Conservation (phyloP, 495 filamentous ascomycete genomes). For the Aspergillus biplanus region DNA sequence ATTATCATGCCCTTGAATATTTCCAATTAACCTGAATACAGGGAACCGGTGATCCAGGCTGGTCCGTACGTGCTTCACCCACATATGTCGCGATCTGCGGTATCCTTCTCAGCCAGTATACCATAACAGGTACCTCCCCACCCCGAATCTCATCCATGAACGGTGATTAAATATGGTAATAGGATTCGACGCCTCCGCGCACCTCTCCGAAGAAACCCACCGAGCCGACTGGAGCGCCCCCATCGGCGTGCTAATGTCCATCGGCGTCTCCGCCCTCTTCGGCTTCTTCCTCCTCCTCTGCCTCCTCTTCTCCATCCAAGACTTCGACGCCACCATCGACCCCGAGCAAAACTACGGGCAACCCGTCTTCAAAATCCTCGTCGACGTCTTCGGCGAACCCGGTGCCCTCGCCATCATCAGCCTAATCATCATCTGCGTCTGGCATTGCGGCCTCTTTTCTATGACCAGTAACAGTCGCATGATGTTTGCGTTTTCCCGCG, state of each 20-base stretch:
- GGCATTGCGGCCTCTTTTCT: constrained; percentile 8
- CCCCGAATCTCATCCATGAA: too few species aligned
- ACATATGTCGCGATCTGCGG: constrained; percentile 5
- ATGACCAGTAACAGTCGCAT: constrained; percentile 9
- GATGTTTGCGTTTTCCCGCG: constrained; percentile 10
- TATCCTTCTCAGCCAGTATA: constrained; percentile 12
- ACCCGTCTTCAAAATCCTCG: constrained; percentile 6
- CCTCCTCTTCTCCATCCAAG: constrained; percentile 10
- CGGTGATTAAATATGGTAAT: too few species aligned
- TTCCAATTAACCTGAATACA: background rate
- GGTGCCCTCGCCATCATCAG: constrained; percentile 7
- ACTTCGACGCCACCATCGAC: constrained; percentile 8
- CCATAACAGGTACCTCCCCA: constrained; percentile 9
- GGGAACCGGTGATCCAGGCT: constrained; percentile 6
- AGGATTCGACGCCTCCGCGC: constrained; percentile 8
- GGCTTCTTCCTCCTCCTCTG: constrained; percentile 9
- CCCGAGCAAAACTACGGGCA: constrained; percentile 8
- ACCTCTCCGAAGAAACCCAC: constrained; percentile 12
- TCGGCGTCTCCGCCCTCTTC: constrained; percentile 5
- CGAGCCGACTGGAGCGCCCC: constrained; percentile 8
- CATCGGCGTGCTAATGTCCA: constrained; percentile 9
- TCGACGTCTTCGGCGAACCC: constrained; percentile 3
- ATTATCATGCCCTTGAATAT: background rate
- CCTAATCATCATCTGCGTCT: constrained; percentile 11
- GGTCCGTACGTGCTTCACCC: constrained; percentile 1